These are phyloP conservation scores for Eucalyptus albens DNA, from an alignment of 345 rosid genomes.

Conservation along the genomic window DNA sequence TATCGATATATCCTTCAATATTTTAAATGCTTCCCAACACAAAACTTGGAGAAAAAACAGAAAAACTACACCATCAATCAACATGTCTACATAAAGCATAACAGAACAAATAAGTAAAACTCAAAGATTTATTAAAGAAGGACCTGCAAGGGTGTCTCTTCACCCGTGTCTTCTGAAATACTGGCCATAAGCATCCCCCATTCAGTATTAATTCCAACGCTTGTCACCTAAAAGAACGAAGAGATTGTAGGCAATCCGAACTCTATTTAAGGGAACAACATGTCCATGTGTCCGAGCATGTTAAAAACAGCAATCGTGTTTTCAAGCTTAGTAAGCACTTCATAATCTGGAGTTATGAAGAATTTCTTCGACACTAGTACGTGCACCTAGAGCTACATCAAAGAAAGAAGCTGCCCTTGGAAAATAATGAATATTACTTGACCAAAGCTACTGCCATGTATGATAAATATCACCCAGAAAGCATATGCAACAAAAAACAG, in stretches of 20 bases:
- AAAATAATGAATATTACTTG: background rate
- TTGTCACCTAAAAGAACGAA: background rate
- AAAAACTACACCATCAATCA: background rate
- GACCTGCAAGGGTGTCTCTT: constrained; percentile 33
- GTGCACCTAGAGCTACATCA: background rate
- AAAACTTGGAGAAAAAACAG: background rate
- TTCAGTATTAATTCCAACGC: constrained; percentile 34
- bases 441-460: background rate
- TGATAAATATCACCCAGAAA: background rate
- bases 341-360: background rate
- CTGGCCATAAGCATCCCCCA: constrained; percentile 43
- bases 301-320: background rate
- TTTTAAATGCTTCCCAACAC: background rate
- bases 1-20: background rate
- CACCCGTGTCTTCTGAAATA: constrained; percentile 5
- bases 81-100: background rate
- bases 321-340: background rate
- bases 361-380: background rate
- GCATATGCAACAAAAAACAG: background rate
- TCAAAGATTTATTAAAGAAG: background rate
- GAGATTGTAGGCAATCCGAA: background rate
- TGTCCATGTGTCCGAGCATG: background rate
- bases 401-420: background rate
- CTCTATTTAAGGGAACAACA: background rate
- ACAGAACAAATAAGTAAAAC: background rate